Evolutionary conservation across 768 basidiomycete species (phyloP).

Genomic region (Amanita muscaria): DNA sequence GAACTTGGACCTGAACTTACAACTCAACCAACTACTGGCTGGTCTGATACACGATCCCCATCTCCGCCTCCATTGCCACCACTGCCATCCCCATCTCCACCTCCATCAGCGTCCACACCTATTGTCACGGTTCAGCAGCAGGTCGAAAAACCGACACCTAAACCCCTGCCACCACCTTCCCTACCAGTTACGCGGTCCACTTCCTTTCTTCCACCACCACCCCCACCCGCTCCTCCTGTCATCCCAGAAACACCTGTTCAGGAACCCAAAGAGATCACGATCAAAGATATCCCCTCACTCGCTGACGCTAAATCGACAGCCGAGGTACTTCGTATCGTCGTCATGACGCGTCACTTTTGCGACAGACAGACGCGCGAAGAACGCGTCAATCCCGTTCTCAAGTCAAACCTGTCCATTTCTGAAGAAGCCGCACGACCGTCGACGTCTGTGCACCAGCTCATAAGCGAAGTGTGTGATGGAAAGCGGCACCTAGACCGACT

Average conservation of each 20-base stretch:
- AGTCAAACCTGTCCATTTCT: constrained; percentile 45
- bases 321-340: constrained; percentile 56
- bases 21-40: too few relatives aligned
- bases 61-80: too few relatives aligned
- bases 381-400: constrained; percentile 53
- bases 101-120: not conserved
- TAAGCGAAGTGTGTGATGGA: constrained; percentile 38
- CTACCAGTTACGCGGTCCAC: too few relatives aligned
- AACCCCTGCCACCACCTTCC: too few relatives aligned
- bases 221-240: too few relatives aligned
- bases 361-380: constrained; percentile 57
- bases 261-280: not conserved
- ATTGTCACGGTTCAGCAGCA: not conserved
- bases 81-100: not conserved
- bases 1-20: too few relatives aligned
- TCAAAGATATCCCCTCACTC: constrained; percentile 27
- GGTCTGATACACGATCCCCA: too few relatives aligned
- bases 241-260: too few relatives aligned
- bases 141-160: constrained; percentile 1
- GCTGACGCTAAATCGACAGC: constrained; percentile 36
- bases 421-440: constrained; percentile 17
- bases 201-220: too few relatives aligned
- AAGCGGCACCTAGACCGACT: constrained; percentile 25
- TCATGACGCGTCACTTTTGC: constrained; percentile 50
- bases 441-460: constrained; percentile 29